Percentiles rank a stretch among this genome's conserved stretches.
Evolutionary conservation across 2,329 filamentous ascomycete species (phyloP).

Genomic region (Xylariales sp.): DNA sequence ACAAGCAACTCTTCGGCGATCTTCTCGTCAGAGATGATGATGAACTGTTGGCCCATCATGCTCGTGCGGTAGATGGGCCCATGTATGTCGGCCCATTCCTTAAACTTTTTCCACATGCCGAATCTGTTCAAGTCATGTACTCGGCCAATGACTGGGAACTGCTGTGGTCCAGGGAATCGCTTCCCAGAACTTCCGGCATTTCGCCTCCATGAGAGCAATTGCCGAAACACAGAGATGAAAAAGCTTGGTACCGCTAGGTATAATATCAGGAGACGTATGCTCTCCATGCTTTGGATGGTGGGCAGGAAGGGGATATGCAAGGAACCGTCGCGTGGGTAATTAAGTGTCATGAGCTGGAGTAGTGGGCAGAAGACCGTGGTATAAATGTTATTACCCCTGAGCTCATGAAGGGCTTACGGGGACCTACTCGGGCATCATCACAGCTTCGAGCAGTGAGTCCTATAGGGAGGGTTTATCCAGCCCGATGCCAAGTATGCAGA

Average conservation of each 20-base stretch:
- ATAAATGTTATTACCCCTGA: conserved; percentile 31
- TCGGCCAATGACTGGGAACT: conserved; percentile 61
- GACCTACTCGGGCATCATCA: conserved; percentile 1
- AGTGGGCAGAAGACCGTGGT: neutral
- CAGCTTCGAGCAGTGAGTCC: conserved; percentile 14
- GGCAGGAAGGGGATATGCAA: conserved; percentile 4
- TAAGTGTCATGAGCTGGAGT: conserved; percentile 6
- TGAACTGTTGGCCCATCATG: conserved; percentile 49
- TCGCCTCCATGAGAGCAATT: conserved; percentile 52
- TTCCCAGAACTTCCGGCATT: conserved; percentile 44
- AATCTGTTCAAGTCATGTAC: conserved; percentile 62
- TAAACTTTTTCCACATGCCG: conserved; percentile 62
- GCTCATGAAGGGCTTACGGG: neutral
- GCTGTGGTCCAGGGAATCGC: conserved; percentile 59
- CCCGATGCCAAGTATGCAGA: conserved; percentile 17
- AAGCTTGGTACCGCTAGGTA: conserved; percentile 61
- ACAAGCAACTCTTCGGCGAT: conserved; percentile 62
- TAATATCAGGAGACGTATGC: conserved; percentile 54
- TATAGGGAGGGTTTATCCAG: conserved; percentile 19
- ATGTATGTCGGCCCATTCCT: conserved; percentile 49
- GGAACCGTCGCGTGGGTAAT: conserved; percentile 2
- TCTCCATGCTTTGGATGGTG: conserved; percentile 51
- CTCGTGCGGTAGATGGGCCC: conserved; percentile 50
- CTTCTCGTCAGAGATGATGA: conserved; percentile 60
- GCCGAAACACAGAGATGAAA: conserved; percentile 56